Base-by-base conservation (phyloP, 1,139 yeast species). In the Candida pseudoviswanathii region DNA sequence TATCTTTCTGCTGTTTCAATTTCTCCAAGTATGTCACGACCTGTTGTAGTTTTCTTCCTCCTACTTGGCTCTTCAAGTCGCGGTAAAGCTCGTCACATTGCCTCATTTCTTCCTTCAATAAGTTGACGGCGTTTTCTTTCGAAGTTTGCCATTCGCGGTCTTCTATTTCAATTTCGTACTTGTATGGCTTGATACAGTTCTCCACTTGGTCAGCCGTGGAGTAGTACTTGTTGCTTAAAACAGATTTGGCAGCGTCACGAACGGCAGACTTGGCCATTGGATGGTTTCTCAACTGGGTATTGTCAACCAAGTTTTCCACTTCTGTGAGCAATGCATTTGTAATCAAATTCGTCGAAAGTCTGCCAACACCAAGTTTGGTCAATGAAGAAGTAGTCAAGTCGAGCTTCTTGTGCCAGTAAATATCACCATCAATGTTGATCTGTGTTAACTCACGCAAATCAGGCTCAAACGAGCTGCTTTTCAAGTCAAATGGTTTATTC, bases 161-260 rank as follows among this genome's bases (percentile, higher is more conserved):
- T 62, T 94, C 99, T 43, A 94, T 82, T 64, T 95, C 99, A 53
- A 95, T 92, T 64, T 95, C 99, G 66, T 94, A 94, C 68, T 95
- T 95, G 71, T 86, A 94, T 1, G 99, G 99, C 66, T 95, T 95
- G 62, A 95, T 92, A 71, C 98, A 92, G 67, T 94, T 95, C 63
- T 95, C 99, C 11, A 95, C 99, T 65, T 95, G 99, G 65, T 95
- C 99, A 0, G 99, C 96, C 0, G 99, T 94, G 1, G 96, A 86
- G 57, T 86, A 90, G 64, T 82, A 94, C 55, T 94, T 83, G 36
- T 88, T 73, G 54, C 85, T 83, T 54, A 95, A 73, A 2, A 95
- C 96, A 24, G 85, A 75, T 39, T 82, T 80, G 0, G 97, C 96
- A 0, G 97, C 96, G 43, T 91, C 96, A 49, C 80, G 81, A 25